Evolutionary conservation across 2,329 filamentous ascomycete genomes (phyloP), one percentile per base, ranked within the genome.

Genomic region (Gaeumannomyces sp.): DNA sequence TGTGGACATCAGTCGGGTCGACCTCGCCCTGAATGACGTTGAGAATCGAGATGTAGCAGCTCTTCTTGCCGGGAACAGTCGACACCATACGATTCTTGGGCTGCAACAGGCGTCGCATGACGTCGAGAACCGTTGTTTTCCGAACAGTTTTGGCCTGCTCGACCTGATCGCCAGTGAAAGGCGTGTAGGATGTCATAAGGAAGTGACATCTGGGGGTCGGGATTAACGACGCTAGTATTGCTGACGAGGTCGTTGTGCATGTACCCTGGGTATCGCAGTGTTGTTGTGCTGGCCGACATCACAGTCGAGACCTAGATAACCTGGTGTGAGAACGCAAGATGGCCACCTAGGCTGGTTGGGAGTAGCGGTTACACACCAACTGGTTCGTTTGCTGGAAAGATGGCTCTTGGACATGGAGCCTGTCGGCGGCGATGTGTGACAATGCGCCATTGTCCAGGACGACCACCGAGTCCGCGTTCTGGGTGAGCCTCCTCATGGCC

Each of bases 51-150:
- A 99, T 98, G 80, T 99, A 99, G 81, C 95, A 99, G 79, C 93
- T 97, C 80, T 92, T 96, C 81, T 98, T 98, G 72, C 90, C 91
- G 1, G 94, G 93, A 65, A 93, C 90, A 28, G 95, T 97, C 29
- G 93, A 97, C 60, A 99, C 95, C 95, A 99, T 99, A 75, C 96
- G 89, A 78, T 99, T 99, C 83, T 99, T 99, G 56, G 95, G 95
- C 78, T 99, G 96, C 66, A 99, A 81, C 29, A 99, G 81, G 66
- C 95, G 86, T 65, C 95, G 88, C 95, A 99, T 99, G 68, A 99
- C 96, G 75, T 99, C 95, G 57, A 99, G 79, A 11, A 99, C 95
- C 1, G 95, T 99, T 2, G 96, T 99, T 79, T 98, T 99, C 67
- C 96, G 91, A 45, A 99, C 93, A 1, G 94, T 97, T 82, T 97